Percentiles rank a stretch among this genome's conserved stretches.
Conservation (phyloP, 2,329 filamentous ascomycete genomes). For the Myriosclerotinia curreyana region DNA sequence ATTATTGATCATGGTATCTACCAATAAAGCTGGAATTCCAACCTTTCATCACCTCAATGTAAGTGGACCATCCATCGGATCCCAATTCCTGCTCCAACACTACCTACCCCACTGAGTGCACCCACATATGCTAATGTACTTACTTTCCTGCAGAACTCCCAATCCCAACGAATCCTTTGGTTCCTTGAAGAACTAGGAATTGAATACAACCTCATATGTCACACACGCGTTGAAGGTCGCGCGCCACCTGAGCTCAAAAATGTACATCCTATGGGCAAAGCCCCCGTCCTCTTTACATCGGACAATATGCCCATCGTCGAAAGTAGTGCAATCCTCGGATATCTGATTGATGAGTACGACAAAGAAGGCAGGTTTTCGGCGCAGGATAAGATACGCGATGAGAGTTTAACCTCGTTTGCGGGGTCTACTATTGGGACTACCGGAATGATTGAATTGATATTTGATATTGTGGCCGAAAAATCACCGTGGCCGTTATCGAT, state of each 20-base stretch:
- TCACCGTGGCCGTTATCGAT: slow-evolving; percentile 34
- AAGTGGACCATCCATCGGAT: slow-evolving; percentile 10
- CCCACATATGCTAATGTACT: neutral
- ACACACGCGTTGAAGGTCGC: slow-evolving; percentile 41
- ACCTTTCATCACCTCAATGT: slow-evolving; percentile 37
- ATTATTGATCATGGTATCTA: neutral
- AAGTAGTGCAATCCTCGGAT: slow-evolving; percentile 37
- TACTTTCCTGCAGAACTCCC: slow-evolving; percentile 51
- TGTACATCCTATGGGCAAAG: slow-evolving; percentile 80
- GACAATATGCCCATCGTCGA: slow-evolving; percentile 35
- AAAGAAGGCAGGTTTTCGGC: slow-evolving; percentile 34
- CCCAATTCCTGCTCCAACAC: neutral
- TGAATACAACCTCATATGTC: slow-evolving; percentile 74
- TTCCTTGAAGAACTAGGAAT: slow-evolving; percentile 67
- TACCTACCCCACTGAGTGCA: neutral
- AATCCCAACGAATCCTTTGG: slow-evolving; percentile 65
- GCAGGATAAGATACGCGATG: slow-evolving; percentile 37
- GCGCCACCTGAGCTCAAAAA: slow-evolving; percentile 68
- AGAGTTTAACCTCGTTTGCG: slow-evolving; percentile 30
- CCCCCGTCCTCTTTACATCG: slow-evolving; percentile 59
- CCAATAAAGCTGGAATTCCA: slow-evolving; percentile 21
- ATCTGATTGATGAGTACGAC: slow-evolving; percentile 40
- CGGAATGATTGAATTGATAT: slow-evolving; percentile 15
- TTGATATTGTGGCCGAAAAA: slow-evolving; percentile 13
- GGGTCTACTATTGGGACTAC: slow-evolving; percentile 14